phyloP scores from a whole-genome alignment of 257 asterid species.

The Paraleonurus japonicus region DNA sequence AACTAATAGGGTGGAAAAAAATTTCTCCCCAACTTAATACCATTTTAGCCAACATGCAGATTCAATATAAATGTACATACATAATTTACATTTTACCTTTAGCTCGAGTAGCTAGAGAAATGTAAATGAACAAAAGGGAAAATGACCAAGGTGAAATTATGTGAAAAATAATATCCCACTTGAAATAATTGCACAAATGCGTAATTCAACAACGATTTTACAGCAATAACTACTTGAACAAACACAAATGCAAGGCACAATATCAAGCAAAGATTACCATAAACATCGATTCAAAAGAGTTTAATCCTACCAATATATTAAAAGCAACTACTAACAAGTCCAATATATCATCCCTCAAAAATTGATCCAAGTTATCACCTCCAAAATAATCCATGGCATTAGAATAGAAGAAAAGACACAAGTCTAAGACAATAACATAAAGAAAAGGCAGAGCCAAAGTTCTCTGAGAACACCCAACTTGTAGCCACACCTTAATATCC shows the following conservation, averaged over 20 bases:
- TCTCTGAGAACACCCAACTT: not conserved
- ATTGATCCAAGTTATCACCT: constrained; percentile 17
- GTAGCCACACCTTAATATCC: constrained; percentile 46
- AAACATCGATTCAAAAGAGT: not conserved
- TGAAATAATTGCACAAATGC: too few relatives aligned
- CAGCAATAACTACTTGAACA: not conserved
- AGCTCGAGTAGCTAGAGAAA: too few relatives aligned
- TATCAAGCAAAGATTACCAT: not conserved
- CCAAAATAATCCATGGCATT: constrained; percentile 23
- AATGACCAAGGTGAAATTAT: not conserved
- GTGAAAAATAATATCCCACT: not conserved
- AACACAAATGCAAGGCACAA: not conserved
- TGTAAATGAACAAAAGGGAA: too few relatives aligned
- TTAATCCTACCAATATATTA: not conserved
- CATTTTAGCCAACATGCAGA: too few relatives aligned
- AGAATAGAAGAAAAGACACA: not conserved
- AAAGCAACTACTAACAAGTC: not conserved
- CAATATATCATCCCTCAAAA: constrained; percentile 21
- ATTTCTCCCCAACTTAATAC: too few relatives aligned
- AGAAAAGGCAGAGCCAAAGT: not conserved
- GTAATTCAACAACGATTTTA: not conserved
- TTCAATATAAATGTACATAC: too few relatives aligned
- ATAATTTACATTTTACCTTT: too few relatives aligned
- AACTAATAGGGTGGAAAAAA: too few relatives aligned
- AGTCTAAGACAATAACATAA: constrained; percentile 21